Base-by-base conservation (phyloP, 2,329 filamentous ascomycete genomes). In the Chaetothyriales sp. region DNA sequence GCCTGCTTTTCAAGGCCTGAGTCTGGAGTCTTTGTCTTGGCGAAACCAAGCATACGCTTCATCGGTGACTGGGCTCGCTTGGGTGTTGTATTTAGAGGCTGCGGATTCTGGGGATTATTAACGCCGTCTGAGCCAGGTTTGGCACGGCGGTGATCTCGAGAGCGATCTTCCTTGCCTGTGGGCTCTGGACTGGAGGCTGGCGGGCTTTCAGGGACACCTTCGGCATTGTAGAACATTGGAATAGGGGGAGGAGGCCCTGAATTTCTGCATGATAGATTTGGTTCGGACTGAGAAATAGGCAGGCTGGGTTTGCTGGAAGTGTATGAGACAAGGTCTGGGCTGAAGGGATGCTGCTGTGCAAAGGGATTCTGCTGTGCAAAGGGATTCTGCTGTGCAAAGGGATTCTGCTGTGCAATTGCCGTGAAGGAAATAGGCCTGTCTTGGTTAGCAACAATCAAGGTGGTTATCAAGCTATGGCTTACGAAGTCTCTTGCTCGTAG, bases 31-130 rank as follows among this genome's bases (percentile, higher is more conserved):
- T 62, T 60, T 15, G 62, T 65, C 44, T 61, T 57, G 5, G 65
- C 66, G 25, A 71, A 60, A 5, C 68, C 69, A 51, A 71, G 69
- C n/a, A 71, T 57, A 45, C 65, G 66, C 56, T 71, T 71, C 53
- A 66, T 64, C 12, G 66, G 63, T 19, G 65, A 66, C 20, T 60
- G 56, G 25, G 60, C 57, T 12, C 62, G 55, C 48, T 57, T 60
- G 5, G 47, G 46, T 19, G 61, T 53, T 1, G 58, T 52, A 39
- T 58, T 51, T n/a, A 20, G 43, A 32, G 18, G 7, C 8, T 19
- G 26, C 18, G 20, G 28, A 26, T 32, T 28, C 32, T 15, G 18
- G 19, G 19, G 6, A 9, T 43, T 5, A 18, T 47, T 8, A 28
- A 46, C 26, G 20, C 44, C 9, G 39, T 18, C 32, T 39, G 32